Base-by-base conservation (phyloP, 176 grass and related monocot species). In the Tillandsia fasciculata region DNA sequence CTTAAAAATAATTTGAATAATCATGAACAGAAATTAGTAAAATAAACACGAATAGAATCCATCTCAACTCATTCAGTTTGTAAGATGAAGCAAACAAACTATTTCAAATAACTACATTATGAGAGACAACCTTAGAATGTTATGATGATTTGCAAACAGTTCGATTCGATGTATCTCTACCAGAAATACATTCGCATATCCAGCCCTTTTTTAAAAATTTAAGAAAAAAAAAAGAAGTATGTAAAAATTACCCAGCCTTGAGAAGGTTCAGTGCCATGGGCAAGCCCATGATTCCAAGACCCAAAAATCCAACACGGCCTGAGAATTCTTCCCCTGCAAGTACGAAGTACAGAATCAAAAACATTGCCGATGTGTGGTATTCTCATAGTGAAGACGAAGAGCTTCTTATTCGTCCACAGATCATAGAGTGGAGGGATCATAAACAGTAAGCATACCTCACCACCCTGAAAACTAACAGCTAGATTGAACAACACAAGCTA, bases 241-340 rank as follows among this genome's bases (percentile, higher is more conserved):
- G 42, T 33, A 14, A 2, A 7, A 71, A 53, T 65, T 79, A 93
- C 89, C 89, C 84, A 8, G 82, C 79, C 48, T 84, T 88, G 53
- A 90, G 72, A 79, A 99, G 87, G 68, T 99, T 99, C 65, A 83
- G 56, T 17, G 89, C 84, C 89, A 92, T 90, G 57, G 89, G 86
- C 17, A 67, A 22, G 50, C 79, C 84, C 89, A 92, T 93, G 80
- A 92, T 93, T 61, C 94, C 84, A 49, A 93, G 76, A 52, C 89
- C 94, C 63, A 99, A 56, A 71, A 88, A 93, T 8, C 89, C 89
- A 70, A 99, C 84, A 77, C 73, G 83, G 18, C 89, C 89, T 70
- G 76, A 63, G 81, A 88, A 92, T 28, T 80, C 83, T 42, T 9
- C 70, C 8, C 70, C 87, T 90, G 67, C 64, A 49, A 66, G 50